These are phyloP conservation scores for Chamaenerion angustifolium DNA, from an alignment of 345 rosid species.

Conservation along the genomic window DNA sequence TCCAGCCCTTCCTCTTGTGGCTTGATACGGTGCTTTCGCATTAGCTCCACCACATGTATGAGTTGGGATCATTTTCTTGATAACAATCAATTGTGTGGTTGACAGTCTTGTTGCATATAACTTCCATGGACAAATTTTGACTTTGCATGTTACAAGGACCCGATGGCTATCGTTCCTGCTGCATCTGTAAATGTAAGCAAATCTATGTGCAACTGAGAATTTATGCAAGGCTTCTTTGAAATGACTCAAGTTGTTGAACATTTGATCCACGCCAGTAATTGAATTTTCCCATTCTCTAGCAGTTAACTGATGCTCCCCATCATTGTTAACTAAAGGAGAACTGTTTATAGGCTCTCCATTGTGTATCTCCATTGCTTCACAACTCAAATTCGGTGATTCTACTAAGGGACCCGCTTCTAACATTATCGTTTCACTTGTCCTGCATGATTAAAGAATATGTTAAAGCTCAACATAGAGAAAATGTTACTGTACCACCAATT, in stretches of 20 bases:
- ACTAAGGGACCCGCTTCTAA: slow-evolving; percentile 17
- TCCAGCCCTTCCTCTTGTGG: slow-evolving; percentile 89
- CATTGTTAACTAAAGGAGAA: slow-evolving; percentile 16
- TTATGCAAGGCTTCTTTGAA: slow-evolving; percentile 87
- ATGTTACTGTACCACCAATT: too few relatives aligned
- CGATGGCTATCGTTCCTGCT: slow-evolving; percentile 91
- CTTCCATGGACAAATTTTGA: slow-evolving; percentile 87
- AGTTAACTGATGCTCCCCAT: slow-evolving; percentile 43
- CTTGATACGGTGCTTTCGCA: slow-evolving; percentile 67
- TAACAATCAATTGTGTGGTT: slow-evolving; percentile 69
- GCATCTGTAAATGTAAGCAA: slow-evolving; percentile 72
- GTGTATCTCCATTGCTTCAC: slow-evolving; percentile 13
- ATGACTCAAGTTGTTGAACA: slow-evolving; percentile 63
- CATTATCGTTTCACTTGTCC: slow-evolving; percentile 21
- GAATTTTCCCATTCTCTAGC: slow-evolving; percentile 74
- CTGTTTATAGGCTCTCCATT: slow-evolving; percentile 29
- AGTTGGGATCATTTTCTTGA: slow-evolving; percentile 68
- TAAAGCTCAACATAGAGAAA: too few relatives aligned
- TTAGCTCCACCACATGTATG: slow-evolving; percentile 84
- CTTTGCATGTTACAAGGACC: slow-evolving; percentile 76
- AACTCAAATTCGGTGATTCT: too few relatives aligned
- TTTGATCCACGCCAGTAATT: slow-evolving; percentile 83
- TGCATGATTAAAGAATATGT: too few relatives aligned
- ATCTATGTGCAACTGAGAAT: slow-evolving; percentile 77
- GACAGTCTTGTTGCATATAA: slow-evolving; percentile 74